Evolutionary conservation across 306 rosid species (phyloP).

Genomic region (Corylus heterophylla): DNA sequence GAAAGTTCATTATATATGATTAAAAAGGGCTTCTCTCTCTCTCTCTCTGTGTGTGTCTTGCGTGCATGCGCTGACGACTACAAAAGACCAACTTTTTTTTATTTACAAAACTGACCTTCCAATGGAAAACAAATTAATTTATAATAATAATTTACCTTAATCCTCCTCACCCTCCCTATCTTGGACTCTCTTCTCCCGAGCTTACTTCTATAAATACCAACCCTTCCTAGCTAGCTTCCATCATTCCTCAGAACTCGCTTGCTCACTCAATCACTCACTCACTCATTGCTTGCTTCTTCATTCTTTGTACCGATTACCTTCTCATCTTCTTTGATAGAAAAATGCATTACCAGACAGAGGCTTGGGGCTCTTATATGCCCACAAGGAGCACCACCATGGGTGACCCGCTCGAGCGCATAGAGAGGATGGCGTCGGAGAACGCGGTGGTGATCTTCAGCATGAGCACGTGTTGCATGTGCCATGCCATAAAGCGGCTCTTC

Average conservation of each 20-base stretch:
- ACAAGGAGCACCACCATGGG: slow-evolving; percentile 28
- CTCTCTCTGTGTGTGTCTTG: slow-evolving; percentile 12
- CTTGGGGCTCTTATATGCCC: slow-evolving; percentile 52
- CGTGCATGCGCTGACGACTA: slow-evolving; percentile 50
- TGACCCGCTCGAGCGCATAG: slow-evolving; percentile 54
- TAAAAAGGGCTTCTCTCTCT: neutral
- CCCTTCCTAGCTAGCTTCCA: neutral
- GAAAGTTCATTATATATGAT: neutral
- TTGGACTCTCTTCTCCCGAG: neutral
- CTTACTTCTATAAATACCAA: slow-evolving; percentile 63
- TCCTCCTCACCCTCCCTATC: slow-evolving; percentile 21
- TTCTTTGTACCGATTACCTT: neutral
- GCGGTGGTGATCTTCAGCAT: slow-evolving; percentile 87
- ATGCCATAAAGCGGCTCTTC: slow-evolving; percentile 78
- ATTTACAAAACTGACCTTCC: slow-evolving; percentile 28
- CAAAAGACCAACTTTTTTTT: slow-evolving; percentile 33
- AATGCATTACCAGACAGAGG: slow-evolving; percentile 63
- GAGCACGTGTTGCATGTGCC: slow-evolving; percentile 88
- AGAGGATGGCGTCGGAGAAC: slow-evolving; percentile 65
- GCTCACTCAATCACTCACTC: neutral
- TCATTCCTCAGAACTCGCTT: slow-evolving; percentile 25
- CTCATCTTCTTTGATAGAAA: neutral
- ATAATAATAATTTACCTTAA: neutral
- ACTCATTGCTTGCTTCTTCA: neutral
- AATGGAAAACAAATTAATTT: neutral